Conservation (phyloP, 2,329 filamentous ascomycete species). For the Mycocentrospora acerina region DNA sequence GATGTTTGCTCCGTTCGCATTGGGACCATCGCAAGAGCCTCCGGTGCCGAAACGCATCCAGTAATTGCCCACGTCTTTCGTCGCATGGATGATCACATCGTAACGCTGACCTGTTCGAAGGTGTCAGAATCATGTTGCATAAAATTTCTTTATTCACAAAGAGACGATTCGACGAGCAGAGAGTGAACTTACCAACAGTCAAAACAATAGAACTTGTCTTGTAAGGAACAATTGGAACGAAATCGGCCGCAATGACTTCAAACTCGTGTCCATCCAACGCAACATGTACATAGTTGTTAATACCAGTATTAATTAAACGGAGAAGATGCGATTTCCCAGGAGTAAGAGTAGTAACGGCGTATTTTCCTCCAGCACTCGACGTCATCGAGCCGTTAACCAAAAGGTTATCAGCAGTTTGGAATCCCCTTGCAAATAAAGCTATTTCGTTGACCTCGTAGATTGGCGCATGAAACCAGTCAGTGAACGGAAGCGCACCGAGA, state of each 20-base stretch:
- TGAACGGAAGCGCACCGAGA: slow-evolving; percentile 43
- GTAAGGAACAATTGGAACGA: slow-evolving; percentile 48
- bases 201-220: slow-evolving; percentile 38
- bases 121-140: too few species aligned
- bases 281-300: slow-evolving; percentile 27
- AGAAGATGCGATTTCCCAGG: slow-evolving; percentile 48
- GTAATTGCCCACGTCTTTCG: slow-evolving; percentile 33
- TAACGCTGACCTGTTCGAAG: slow-evolving; percentile 43
- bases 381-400: slow-evolving; percentile 60
- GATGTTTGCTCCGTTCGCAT: slow-evolving; percentile 37
- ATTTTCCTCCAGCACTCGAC: slow-evolving; percentile 31
- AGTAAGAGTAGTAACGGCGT: slow-evolving; percentile 36
- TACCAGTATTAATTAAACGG: slow-evolving; percentile 45
- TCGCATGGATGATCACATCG: slow-evolving; percentile 43
- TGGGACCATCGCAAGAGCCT: slow-evolving; percentile 38
- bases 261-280: slow-evolving; percentile 42
- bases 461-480: slow-evolving; percentile 36
- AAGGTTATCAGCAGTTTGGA: slow-evolving; percentile 50
- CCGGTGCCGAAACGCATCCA: slow-evolving; percentile 41
- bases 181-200: slow-evolving; percentile 38
- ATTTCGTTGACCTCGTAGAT: slow-evolving; percentile 35
- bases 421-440: slow-evolving; percentile 40
- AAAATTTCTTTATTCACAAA: slow-evolving; percentile 1
- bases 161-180: too few species aligned
- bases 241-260: slow-evolving; percentile 47